Conservation (phyloP, 208 protist species). For the Strigomonas culicis region DNA sequence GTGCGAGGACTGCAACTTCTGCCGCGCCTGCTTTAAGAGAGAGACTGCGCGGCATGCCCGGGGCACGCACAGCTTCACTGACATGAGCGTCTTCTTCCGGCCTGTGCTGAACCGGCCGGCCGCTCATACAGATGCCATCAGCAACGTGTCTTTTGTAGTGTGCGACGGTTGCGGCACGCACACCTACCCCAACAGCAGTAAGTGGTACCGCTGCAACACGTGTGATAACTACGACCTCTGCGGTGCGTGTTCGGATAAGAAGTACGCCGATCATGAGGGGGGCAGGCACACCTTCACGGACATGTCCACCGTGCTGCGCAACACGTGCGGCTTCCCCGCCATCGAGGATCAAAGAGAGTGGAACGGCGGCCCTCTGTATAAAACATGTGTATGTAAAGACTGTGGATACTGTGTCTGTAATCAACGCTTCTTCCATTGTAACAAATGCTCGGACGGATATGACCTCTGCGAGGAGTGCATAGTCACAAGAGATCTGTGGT, state of each 20-base stretch:
- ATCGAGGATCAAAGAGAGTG: neutral
- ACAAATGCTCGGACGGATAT: too few relatives aligned
- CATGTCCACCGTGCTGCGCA: neutral
- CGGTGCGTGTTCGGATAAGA: neutral
- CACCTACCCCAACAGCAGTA: neutral
- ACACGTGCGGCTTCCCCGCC: neutral
- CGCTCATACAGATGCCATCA: neutral
- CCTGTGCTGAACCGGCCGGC: neutral
- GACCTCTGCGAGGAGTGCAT: neutral
- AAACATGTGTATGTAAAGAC: neutral
- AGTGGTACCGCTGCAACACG: neutral
- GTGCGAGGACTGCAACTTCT: too few relatives aligned
- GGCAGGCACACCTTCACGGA: neutral
- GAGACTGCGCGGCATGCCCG: too few relatives aligned
- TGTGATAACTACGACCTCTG: neutral
- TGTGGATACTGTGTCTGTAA: neutral
- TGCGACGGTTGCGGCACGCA: neutral
- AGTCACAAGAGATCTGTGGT: neutral
- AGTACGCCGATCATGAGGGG: neutral
- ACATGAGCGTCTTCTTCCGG: too few relatives aligned
- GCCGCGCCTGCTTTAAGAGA: too few relatives aligned
- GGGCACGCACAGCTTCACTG: too few relatives aligned
- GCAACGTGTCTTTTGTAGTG: neutral
- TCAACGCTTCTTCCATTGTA: neutral
- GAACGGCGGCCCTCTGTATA: neutral